Evolutionary conservation across 805 yeast genomes (phyloP), one percentile per base, ranked within the genome.

Genomic region (Ogataea minuta): DNA sequence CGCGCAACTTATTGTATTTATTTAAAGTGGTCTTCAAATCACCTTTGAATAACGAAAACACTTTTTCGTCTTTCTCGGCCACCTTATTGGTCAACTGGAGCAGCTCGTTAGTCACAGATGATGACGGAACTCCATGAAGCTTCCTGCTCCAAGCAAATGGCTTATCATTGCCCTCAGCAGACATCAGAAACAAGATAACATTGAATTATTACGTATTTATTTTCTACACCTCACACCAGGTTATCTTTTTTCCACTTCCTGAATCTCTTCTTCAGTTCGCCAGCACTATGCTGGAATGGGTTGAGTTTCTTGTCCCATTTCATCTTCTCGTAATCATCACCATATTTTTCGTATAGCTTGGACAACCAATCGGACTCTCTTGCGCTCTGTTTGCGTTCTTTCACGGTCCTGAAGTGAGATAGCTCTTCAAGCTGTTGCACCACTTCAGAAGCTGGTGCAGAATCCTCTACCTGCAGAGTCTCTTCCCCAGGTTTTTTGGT

Each of bases 281-380:
- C 95, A n/a, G 80, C 81, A 45, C 85, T 74, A 60, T 85, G 88
- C 66, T 90, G 97, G 63, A 73, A 76, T 2, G 81, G 75, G 61
- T 91, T 91, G 46, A 90, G 70, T 61, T 84, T 84, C 63, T 76
- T 77, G 62, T 93, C 99, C 85, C 95, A 84, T 60, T 79, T 83
- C 99, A 93, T 93, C 53, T 81, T 85, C 32, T 74, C 81, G 59
- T 80, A 89, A 60, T 93, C 83, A 49, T 88, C 95, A 12, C 96
- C 96, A 56, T 93, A 79, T 59, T 87, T 88, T 14, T 76, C 77
- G 44, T 80, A 72, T 27, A 93, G 67, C 16, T 62, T 63, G 32
- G 60, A 63, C 28, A 86, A 61, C 95, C 96, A 88, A 23, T 74
- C 83, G 31, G 62, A 64, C 61, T 93, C 98, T 52, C 95, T 68